Base-by-base conservation (phyloP, 1,284 basidiomycete species). In the Puccinia hordei region DNA sequence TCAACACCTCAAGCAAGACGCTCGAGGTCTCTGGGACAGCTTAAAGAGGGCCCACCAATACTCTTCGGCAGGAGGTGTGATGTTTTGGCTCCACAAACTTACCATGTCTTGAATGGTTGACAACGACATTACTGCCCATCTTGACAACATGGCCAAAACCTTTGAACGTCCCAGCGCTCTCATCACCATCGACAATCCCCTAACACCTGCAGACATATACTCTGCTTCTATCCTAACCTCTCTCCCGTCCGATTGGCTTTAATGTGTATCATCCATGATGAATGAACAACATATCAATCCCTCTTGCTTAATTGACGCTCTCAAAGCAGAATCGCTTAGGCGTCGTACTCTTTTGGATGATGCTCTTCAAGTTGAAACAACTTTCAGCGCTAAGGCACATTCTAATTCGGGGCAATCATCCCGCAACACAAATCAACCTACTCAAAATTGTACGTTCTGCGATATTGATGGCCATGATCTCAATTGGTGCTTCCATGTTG, bases 1-100 rank as follows among this genome's bases (percentile, higher is more conserved):
- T 3, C 24, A 2, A 5, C 69, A 49, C 13, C n/a, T 51, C 2
- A 51, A 41, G 8, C 8, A 19, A 4, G 69, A 72, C 27, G 38
- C 44, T 8, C 19, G 24, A 27, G 46, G 24, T 6, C 17, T 72
- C n/a, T 72, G 38, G 69, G n/a, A 19, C 22, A 9, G 10, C 13
- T 46, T 72, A 5, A 13, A 72, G n/a, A 5, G 27, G 4, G 69
- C 44, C 19, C 69, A 72, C 46, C n/a, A 72, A n/a, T 44, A 72
- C 51, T 49, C 33, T 13, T 51, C 46, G 22, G 8, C 46, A 6
- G 38, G 69, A 2, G 69, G 46, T 19, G 27, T 27, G 3, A 73
- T 73, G 71, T 44, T 57, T 24, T 59, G 30, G 19, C 44, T 73
- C 22, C 27, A 22, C 12, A 53, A 59, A 13, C 49, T 73, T 15